A percentile compares a stretch with the other conserved stretches of the same genome.
Conservation (phyloP, 2,329 filamentous ascomycete species). For the Phialophora tarda region DNA sequence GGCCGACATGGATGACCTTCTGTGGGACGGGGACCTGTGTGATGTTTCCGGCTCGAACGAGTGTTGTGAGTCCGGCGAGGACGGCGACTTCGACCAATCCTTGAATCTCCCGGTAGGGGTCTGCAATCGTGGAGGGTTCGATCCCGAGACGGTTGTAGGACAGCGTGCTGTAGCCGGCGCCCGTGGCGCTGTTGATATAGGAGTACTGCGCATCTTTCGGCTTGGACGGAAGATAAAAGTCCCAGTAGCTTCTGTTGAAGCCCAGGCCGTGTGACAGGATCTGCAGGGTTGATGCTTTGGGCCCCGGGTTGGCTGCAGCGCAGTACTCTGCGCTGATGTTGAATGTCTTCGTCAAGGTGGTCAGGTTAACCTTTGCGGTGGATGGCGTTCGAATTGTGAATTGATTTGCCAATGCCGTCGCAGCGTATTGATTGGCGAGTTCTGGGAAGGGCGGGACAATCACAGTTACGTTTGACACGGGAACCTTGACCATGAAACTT, state of each 20-base stretch:
- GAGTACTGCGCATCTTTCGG: constrained; percentile 32
- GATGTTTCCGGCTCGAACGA: constrained; percentile 36
- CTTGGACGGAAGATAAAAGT: constrained; percentile 31
- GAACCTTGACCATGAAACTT: constrained; percentile 31
- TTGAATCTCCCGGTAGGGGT: constrained; percentile 51
- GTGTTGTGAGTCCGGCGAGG: constrained; percentile 46
- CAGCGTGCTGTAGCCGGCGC: constrained; percentile 49
- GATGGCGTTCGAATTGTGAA: constrained; percentile 91
- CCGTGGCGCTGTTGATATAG: constrained; percentile 29
- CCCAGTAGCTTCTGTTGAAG: constrained; percentile 37
- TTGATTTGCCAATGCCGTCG: constrained; percentile 48
- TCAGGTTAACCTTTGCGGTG: constrained; percentile 62
- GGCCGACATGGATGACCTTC: constrained; percentile 48
- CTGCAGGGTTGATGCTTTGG: constrained; percentile 30
- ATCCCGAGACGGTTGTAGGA: constrained; percentile 50
- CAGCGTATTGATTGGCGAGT: constrained; percentile 26
- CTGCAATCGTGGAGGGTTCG: constrained; percentile 46
- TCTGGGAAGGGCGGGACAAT: constrained; percentile 30
- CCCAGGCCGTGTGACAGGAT: constrained; percentile 33
- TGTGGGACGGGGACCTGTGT: constrained; percentile 39
- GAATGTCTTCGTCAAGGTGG: constrained; percentile 87
- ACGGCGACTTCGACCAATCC: constrained; percentile 49
- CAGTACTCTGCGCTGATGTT: constrained; percentile 62
- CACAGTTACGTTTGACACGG: constrained; percentile 29
- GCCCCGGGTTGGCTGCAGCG: constrained; percentile 21